phyloP scores from a whole-genome alignment of 148 eudicot species.

The Rhododendron ferrugineum region DNA sequence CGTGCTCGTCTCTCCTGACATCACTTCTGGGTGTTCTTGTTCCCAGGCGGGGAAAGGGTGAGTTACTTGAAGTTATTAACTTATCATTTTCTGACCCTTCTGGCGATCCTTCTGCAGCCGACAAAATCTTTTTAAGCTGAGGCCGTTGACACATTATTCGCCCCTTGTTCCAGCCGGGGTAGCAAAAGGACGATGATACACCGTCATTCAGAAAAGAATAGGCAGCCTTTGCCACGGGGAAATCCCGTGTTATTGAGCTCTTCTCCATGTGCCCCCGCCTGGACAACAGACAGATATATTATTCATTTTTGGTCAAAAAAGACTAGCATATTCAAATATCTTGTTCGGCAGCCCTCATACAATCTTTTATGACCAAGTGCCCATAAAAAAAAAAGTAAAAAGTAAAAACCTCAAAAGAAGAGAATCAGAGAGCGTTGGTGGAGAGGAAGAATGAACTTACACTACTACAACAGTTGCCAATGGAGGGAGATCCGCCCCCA shows the following conservation, averaged over 20 bases:
- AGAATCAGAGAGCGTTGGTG: not conserved
- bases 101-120: constrained; percentile 30
- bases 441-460: constrained; percentile 46
- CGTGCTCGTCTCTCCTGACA: constrained; percentile 33
- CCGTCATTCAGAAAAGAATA: constrained; percentile 59
- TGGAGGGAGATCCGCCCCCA: constrained; percentile 76
- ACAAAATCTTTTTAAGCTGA: constrained; percentile 60
- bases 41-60: constrained; percentile 36
- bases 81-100: constrained; percentile 26
- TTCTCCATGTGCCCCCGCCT: constrained; percentile 92
- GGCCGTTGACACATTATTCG: constrained; percentile 70
- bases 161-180: constrained; percentile 89
- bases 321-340: not conserved
- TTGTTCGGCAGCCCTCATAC: not conserved
- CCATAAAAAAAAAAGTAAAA: not conserved
- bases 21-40: constrained; percentile 27
- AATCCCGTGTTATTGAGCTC: constrained; percentile 58
- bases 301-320: not conserved
- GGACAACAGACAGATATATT: constrained; percentile 23
- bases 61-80: constrained; percentile 39
- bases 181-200: constrained; percentile 58
- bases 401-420: not conserved
- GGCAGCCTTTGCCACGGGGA: constrained; percentile 70
- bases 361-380: not conserved
- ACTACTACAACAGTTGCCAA: constrained; percentile 73